Evolutionary conservation across 2,329 filamentous ascomycete genomes (phyloP), one percentile per base, ranked within the genome.

Genomic region (Claviceps humidiphila): DNA sequence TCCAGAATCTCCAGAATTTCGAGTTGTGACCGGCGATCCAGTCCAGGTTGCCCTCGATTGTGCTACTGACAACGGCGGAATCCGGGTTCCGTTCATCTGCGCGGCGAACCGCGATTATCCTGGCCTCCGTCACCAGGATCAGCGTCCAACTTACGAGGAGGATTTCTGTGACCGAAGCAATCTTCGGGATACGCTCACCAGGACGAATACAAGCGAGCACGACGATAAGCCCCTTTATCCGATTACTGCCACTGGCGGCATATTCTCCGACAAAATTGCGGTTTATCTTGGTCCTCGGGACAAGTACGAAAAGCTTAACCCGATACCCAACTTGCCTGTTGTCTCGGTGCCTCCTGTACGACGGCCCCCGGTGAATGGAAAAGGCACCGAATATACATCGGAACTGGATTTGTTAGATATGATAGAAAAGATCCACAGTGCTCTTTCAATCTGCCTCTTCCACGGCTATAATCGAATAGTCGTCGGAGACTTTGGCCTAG

Each of bases 41-140:
- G 77, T 81, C 34, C 74, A 78, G 63, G 71, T 74, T 42, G 79
- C 83, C 22, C 67, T 86, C 39, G 71, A 76, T 53, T 85, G 82
- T 75, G 64, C 66, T 13, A 57, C 57, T 22, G 58, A 62, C 43
- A 73, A 75, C 47, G 69, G 66, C 30, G 64, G 66, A 49, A 60
- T 70, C 42, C 66, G 69, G 3, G 75, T 87, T 52, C 81, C 83
- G 1, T 82, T 87, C 54, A 78, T 88, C 56, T 87, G 84, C 58
- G 78, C 81, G 51, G 86, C 86, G 47, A 87, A 89, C 67, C 85
- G 89, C 64, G 85, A 83, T 62, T 74, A 84, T 40, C 76, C 85
- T 0, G 86, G 86, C 9, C 86, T 86, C n/a, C 85, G 89, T 63
- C 89, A 86, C 86, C 85, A 89, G 59, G 84, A 76, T 7, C 74